A percentile compares a stretch with the other conserved stretches of the same genome.
Conservation (phyloP, 352 stramenopile species). For the Globisporangium canariense region DNA sequence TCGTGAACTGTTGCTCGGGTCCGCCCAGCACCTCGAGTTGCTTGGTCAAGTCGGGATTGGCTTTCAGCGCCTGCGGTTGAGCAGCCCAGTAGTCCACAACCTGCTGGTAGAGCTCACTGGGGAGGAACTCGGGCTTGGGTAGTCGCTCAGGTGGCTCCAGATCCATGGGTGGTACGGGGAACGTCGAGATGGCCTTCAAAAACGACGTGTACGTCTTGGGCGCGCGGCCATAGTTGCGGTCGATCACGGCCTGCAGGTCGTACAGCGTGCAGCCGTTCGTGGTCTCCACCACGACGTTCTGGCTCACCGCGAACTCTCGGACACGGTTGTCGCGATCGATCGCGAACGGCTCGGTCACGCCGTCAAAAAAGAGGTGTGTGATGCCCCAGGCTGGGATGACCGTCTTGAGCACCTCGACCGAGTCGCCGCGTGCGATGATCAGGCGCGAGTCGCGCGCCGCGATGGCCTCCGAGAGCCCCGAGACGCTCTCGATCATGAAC, state of each 20-base stretch:
- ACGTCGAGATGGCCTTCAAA: constrained; percentile 44
- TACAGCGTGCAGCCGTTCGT: constrained; percentile 70
- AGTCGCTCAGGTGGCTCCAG: constrained; percentile 47
- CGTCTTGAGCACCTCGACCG: constrained; percentile 72
- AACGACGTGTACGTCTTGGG: constrained; percentile 83
- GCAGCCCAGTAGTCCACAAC: constrained; percentile 49
- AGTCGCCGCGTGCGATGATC: constrained; percentile 72
- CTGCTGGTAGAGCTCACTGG: constrained; percentile 60
- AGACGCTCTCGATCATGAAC: constrained; percentile 93
- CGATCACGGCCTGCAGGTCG: constrained; percentile 62
- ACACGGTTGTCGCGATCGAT: constrained; percentile 75
- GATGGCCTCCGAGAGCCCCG: constrained; percentile 73
- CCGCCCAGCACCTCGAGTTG: constrained; percentile 41
- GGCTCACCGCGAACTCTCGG: constrained; percentile 33
- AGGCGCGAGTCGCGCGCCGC: constrained; percentile 57
- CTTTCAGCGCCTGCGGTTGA: not conserved
- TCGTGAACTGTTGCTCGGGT: constrained; percentile 56
- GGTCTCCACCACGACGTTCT: constrained; percentile 71
- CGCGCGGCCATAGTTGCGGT: constrained; percentile 42
- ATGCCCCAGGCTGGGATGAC: constrained; percentile 86
- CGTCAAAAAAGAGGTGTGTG: constrained; percentile 90
- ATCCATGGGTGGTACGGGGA: constrained; percentile 46
- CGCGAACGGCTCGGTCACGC: constrained; percentile 90
- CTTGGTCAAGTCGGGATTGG: constrained; percentile 26
- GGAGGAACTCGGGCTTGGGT: constrained; percentile 31